Percentiles rank a stretch among this genome's conserved stretches.
Conservation (phyloP, 371 early-diverging fungal genomes). For the Circinella minor region DNA sequence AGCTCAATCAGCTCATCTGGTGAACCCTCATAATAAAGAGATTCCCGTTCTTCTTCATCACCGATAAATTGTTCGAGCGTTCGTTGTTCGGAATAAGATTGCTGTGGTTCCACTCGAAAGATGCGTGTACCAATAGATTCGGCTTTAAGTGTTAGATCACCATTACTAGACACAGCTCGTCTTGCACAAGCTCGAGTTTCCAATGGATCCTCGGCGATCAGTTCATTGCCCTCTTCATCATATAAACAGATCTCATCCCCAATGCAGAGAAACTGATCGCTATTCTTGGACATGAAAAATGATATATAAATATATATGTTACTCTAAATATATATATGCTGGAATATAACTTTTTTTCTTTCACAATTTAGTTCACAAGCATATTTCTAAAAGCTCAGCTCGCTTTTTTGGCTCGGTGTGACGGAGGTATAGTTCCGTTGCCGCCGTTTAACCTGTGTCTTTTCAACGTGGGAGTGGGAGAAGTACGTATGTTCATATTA, state of each 20-base stretch:
- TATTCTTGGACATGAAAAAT: conserved; percentile 21
- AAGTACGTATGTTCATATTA: too few species aligned
- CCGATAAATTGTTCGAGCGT: conserved; percentile 35
- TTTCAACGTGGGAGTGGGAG: neutral
- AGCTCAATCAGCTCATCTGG: conserved; percentile 35
- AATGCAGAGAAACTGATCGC: conserved; percentile 34
- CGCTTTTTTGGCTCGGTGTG: neutral
- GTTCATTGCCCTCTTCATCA: conserved; percentile 34
- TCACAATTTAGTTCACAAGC: neutral
- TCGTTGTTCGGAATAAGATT: conserved; percentile 30
- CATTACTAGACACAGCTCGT: conserved; percentile 10
- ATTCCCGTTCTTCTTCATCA: conserved; percentile 27
- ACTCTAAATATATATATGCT: neutral
- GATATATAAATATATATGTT: too few species aligned
- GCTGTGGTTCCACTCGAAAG: conserved; percentile 44
- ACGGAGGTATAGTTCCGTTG: neutral
- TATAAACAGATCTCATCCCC: conserved; percentile 42
- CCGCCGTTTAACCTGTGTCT: neutral
- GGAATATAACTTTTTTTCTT: too few species aligned
- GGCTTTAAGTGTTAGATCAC: conserved; percentile 19
- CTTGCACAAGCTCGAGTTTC: conserved; percentile 42
- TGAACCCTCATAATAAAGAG: conserved; percentile 26
- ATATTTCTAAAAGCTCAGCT: neutral
- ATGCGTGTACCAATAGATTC: conserved; percentile 37
- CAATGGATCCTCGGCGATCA: conserved; percentile 40